phyloP scores from a whole-genome alignment of 768 basidiomycete genomes.

The Hemileccinum rubropunctum region DNA sequence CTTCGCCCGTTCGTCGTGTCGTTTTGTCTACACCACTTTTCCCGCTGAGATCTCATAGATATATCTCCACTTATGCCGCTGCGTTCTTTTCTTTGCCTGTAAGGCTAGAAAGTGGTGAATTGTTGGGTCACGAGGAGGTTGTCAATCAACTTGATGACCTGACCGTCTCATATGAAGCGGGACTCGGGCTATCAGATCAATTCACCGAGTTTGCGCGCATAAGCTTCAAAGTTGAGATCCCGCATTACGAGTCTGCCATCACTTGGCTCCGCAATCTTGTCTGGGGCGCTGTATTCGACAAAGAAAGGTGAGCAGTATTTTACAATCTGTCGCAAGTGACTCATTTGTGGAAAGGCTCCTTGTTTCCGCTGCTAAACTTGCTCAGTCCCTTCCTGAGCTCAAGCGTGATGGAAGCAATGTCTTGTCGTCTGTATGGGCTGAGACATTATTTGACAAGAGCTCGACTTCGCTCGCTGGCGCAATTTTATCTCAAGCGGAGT shows the following conservation, averaged over 20 bases:
- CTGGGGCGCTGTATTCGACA: constrained; percentile 71
- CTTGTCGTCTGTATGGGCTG: constrained; percentile 64
- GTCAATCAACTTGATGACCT: constrained; percentile 87
- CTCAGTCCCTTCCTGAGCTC: constrained; percentile 85
- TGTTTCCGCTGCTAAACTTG: constrained; percentile 82
- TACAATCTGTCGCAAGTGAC: background rate
- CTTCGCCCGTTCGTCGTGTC: constrained; percentile 57
- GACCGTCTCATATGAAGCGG: constrained; percentile 82
- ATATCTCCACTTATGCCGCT: constrained; percentile 72
- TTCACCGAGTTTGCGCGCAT: constrained; percentile 77
- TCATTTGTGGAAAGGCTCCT: constrained; percentile 53
- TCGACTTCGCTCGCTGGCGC: constrained; percentile 68
- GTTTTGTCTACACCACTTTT: constrained; percentile 23
- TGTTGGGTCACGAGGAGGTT: constrained; percentile 83
- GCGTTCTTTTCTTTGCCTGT: constrained; percentile 91
- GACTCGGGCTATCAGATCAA: constrained; percentile 57
- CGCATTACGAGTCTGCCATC: constrained; percentile 76
- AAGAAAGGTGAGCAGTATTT: constrained; percentile 56
- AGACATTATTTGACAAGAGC: constrained; percentile 61
- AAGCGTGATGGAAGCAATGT: constrained; percentile 89
- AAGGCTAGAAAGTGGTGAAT: constrained; percentile 61
- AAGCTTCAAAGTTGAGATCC: constrained; percentile 80
- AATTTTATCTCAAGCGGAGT: constrained; percentile 74
- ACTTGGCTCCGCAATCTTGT: constrained; percentile 84
- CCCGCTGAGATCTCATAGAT: constrained; percentile 41